phyloP scores from a whole-genome alignment of 495 filamentous ascomycete species.

The Chaetomium fimeti region DNA sequence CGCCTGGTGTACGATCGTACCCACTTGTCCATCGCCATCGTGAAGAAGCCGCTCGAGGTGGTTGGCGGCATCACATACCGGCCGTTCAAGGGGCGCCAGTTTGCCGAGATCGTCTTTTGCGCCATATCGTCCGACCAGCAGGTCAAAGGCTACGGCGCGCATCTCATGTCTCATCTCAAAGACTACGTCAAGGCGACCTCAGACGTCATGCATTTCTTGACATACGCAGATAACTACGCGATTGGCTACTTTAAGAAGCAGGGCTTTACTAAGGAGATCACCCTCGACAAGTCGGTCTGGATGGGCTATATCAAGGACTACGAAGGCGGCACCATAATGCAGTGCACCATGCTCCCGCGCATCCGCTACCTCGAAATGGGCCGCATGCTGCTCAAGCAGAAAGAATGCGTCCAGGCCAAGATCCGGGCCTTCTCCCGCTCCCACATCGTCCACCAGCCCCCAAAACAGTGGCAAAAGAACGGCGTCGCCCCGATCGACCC shows the following conservation, averaged over 20 bases:
- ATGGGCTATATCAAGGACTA: conserved; percentile 99
- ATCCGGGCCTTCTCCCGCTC: conserved; percentile 88
- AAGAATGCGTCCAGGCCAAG: conserved; percentile 89
- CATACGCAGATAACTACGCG: conserved; percentile 97
- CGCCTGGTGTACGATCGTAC: conserved; percentile 95
- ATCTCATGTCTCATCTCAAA: conserved; percentile 97
- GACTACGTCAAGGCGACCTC: conserved; percentile 98
- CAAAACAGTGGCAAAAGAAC: conserved; percentile 74
- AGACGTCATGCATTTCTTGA: conserved; percentile 96
- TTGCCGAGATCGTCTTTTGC: conserved; percentile 98
- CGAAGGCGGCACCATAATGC: conserved; percentile 98
- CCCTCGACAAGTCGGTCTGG: conserved; percentile 83
- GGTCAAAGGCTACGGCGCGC: conserved; percentile 96
- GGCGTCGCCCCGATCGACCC: conserved; percentile 72
- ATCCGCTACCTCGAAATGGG: conserved; percentile 91
- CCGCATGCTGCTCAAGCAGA: conserved; percentile 97
- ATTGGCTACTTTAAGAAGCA: conserved; percentile 99
- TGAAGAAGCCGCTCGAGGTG: conserved; percentile 93
- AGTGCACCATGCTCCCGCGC: conserved; percentile 93
- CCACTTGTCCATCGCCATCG: conserved; percentile 93
- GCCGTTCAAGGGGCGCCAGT: conserved; percentile 87
- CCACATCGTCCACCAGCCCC: conserved; percentile 82
- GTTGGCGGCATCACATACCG: conserved; percentile 97
- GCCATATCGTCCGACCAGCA: conserved; percentile 97
- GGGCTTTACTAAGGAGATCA: conserved; percentile 98